Base-by-base conservation (phyloP, 495 filamentous ascomycete species). In the Cetradonia linearis region DNA sequence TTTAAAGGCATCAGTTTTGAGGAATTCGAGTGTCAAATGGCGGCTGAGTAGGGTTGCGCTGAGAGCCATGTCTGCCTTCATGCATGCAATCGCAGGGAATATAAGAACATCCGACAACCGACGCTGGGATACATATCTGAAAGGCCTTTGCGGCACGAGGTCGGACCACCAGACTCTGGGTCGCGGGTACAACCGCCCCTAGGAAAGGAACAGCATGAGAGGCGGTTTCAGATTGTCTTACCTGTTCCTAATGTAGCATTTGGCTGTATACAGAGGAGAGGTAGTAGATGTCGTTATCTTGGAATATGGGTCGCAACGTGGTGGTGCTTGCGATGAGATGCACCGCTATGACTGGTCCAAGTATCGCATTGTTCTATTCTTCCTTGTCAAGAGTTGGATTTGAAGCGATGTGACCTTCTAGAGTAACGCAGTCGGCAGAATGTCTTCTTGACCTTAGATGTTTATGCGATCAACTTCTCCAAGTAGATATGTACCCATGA, bases 101-200 rank as follows among this genome's bases (percentile, higher is more conserved):
- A 30, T 31, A 50, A 10, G 28, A 10, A 54, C 50, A 34, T 18
- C 50, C 50, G 50, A 53, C 50, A 33, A 54, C 50, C 50, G 50
- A 54, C 50, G 20, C 18, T 53, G 42, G 42, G 42, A 36, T 2
- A 25, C 18, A 16, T 6, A 54, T n/a, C 3, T 54, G 50, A 23
- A 54, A 54, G 30, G 50, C n/a, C 31, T 54, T 20, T 54, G 30
- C 50, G 50, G 50, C 31, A 54, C 50, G 50, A 54, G 50, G 16
- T 54, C 30, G 50, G 28, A 54, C 28, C 50, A 54, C 30, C 16
- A 46, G 9, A 6, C 20, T 36, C 28, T 36, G 50, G 30, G 50
- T 54, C 50, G 50, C 50, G 50, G 50, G 50, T 54, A 54, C 33
- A 54, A 30, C 50, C 50, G 50, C 50, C 28, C 50, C 50, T 54